A percentile compares a stretch with the other conserved stretches of the same genome.
phyloP scores from a whole-genome alignment of 2,329 filamentous ascomycete species.

The Aureobasidium mangrovei region DNA sequence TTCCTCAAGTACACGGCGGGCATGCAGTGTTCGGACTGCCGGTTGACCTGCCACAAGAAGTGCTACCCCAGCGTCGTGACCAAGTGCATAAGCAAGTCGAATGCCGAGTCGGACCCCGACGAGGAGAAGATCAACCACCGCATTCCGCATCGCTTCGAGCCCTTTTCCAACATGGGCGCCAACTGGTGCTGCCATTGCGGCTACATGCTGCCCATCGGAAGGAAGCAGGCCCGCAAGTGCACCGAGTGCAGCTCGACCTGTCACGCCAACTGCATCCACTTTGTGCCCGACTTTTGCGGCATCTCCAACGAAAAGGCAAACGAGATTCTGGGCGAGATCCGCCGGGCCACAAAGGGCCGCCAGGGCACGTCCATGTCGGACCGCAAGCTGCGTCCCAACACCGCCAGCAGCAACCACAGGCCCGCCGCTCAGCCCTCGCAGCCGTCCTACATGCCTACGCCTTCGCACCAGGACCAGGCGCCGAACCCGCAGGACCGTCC shows the following conservation, averaged over 20 bases:
- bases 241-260: constrained; percentile 89
- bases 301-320: constrained; percentile 99
- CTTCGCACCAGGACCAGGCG: constrained; percentile 17
- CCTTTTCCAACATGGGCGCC: constrained; percentile 94
- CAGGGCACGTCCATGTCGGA: constrained; percentile 51
- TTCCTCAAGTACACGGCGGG: constrained; percentile 98
- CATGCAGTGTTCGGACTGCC: constrained; percentile 99
- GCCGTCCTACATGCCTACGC: constrained; percentile 26
- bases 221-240: constrained; percentile 91
- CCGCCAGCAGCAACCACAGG: constrained; percentile 25
- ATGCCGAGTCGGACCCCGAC: constrained; percentile 94
- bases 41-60: constrained; percentile 97
- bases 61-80: constrained; percentile 95
- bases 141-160: constrained; percentile 92
- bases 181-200: constrained; percentile 99
- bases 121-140: constrained; percentile 99
- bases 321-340: constrained; percentile 80
- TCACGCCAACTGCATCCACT: constrained; percentile 82
- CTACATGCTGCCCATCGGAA: constrained; percentile 87
- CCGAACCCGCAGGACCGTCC: constrained; percentile 29
- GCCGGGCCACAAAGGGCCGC: constrained; percentile 62
- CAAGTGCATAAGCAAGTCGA: constrained; percentile 99
- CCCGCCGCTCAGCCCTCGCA: constrained; percentile 36
- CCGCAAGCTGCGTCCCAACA: constrained; percentile 54
- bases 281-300: constrained; percentile 96